Conservation (phyloP, 345 rosid species). For the Lepidium sativum region DNA sequence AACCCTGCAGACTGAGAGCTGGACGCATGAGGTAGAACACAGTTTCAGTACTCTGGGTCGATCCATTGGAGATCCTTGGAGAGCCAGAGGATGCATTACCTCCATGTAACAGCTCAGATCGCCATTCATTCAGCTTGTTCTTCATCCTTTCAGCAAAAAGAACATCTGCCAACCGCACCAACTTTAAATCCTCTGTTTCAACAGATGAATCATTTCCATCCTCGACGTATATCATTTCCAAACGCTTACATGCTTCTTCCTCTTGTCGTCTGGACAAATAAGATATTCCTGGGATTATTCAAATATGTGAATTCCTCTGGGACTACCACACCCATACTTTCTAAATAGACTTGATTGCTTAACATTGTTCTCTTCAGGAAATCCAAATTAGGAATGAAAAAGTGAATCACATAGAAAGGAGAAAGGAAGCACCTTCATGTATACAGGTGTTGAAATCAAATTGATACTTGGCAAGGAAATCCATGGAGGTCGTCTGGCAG, state of each 20-base stretch:
- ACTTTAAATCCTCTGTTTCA: constrained; percentile 32
- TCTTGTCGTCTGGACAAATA: constrained; percentile 90
- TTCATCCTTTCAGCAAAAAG: constrained; percentile 85
- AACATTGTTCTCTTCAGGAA: not conserved
- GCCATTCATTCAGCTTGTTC: constrained; percentile 56
- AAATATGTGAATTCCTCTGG: constrained; percentile 30
- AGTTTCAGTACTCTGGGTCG: constrained; percentile 39
- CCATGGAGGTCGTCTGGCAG: constrained; percentile 80
- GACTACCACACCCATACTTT: not conserved
- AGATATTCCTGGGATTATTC: constrained; percentile 74
- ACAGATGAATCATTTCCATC: constrained; percentile 18
- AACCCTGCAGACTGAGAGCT: constrained; percentile 54
- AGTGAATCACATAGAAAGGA: not conserved
- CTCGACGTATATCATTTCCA: constrained; percentile 25
- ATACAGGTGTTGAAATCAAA: constrained; percentile 89
- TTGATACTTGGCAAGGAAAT: constrained; percentile 80
- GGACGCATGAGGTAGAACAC: constrained; percentile 68
- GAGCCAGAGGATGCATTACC: constrained; percentile 25
- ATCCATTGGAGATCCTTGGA: constrained; percentile 11
- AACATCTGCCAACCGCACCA: constrained; percentile 46
- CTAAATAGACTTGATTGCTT: not conserved
- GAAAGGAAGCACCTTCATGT: constrained; percentile 45
- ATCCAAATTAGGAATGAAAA: not conserved
- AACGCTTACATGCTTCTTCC: constrained; percentile 36
- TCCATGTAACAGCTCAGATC: constrained; percentile 35